Base-by-base conservation (phyloP, 2,329 filamentous ascomycete genomes). In the Ophiostoma novo-ulmi region DNA sequence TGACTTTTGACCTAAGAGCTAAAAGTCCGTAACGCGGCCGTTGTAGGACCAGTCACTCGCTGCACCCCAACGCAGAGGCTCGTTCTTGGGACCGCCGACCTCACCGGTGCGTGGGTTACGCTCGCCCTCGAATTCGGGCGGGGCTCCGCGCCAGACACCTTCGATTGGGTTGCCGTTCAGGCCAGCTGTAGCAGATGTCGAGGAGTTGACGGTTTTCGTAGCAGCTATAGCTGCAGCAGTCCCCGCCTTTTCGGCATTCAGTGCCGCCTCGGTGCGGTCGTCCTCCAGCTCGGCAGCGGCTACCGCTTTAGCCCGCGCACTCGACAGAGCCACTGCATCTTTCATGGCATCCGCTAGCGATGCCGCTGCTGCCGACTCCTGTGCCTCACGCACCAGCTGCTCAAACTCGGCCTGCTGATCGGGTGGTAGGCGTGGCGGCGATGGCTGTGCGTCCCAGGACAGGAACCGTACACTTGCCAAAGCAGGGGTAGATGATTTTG, bases 1-100 rank as follows among this genome's bases (percentile, higher is more conserved):
- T 31, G n/a, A 22, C 48, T 55, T 20, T 55, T 13, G 39, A 13
- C 22, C 52, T 13, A 58, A 26, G 2, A 44, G 11, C 52, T 71
- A 76, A 70, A 99, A 99, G 80, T 99, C 95, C 35, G 94, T 98
- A 70, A 96, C 94, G 74, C 94, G 84, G 66, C 95, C 95, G 80
- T 97, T 97, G 80, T 92, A 99, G 79, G 93, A 97, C 91, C 94
- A 99, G 76, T 90, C 88, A 0, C 92, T 89, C 0, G 76, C 78
- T 22, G 85, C 83, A 0, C 93, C 93, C 94, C 94, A 97, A 76
- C 94, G 83, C 78, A 98, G 78, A 69, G 95, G 95, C 81, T 99
- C 94, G 78, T 97, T 98, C 88, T 98, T 99, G 6, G 95, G 95
- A 0, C 95, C 95, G 6, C 95, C 95, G 13, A 97, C 88, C 84